Percentiles rank a stretch among this genome's conserved stretches.
phyloP scores from a whole-genome alignment of 169 alveolate genomes.

The Perkinsus olseni region DNA sequence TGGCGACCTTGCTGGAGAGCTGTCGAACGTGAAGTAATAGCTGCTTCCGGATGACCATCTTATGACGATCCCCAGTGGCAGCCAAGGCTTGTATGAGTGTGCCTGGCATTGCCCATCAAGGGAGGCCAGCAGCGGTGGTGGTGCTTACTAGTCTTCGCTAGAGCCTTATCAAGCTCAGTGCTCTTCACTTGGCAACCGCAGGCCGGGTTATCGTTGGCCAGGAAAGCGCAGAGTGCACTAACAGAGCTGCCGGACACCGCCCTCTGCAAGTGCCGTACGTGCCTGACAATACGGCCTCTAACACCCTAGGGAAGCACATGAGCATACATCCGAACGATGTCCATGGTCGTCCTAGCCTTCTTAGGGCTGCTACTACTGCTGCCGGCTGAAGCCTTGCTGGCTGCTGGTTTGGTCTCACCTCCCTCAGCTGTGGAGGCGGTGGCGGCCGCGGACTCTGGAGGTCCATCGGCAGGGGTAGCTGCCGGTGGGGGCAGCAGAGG shows the following conservation, averaged over 20 bases:
- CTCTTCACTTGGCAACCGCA: background rate
- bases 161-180: background rate
- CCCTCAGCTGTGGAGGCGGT: background rate
- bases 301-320: background rate
- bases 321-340: background rate
- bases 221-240: background rate
- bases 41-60: background rate
- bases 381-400: background rate
- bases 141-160: background rate
- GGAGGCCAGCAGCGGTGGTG: background rate
- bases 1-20: background rate
- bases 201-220: background rate
- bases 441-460: background rate
- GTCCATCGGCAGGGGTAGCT: background rate
- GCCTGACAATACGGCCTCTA: background rate
- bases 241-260: background rate
- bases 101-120: background rate
- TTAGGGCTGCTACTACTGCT: background rate
- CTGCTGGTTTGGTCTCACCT: too few species aligned
- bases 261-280: background rate
- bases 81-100: background rate
- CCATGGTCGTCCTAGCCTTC: background rate
- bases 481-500: background rate
- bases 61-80: background rate
- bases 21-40: background rate